Base-by-base conservation (phyloP, 2,329 filamentous ascomycete species). In the Sordariomycetes sp. region DNA sequence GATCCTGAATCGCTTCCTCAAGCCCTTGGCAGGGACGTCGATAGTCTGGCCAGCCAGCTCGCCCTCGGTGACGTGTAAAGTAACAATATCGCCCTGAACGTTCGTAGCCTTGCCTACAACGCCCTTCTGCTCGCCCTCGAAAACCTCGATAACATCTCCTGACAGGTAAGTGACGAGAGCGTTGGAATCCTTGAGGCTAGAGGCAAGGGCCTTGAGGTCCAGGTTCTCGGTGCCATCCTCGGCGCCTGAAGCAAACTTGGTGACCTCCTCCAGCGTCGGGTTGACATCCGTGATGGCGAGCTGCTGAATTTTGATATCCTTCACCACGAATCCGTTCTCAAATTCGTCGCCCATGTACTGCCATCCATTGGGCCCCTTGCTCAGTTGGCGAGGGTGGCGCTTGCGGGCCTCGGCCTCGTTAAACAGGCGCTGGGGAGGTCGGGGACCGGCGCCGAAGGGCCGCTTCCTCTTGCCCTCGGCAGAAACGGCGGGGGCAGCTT, bases 111-210 rank as follows among this genome's bases (percentile, higher is more conserved):
- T 90, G 65, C 94, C 94, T 35, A 89, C 78, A 15, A 97, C 87
- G 56, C 94, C 94, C 66, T 87, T 90, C 67, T 99, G 94, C 72
- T 99, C 94, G 62, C 94, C 94, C 58, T 91, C 85, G 69, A 91
- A 97, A 51, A 99, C 90, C 70, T 97, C 92, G 24, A 99, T 91
- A n/a, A 91, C 84, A 68, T 99, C 94, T 36, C 95, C 95, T 2
- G 91, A 89, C 5, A 95, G 80, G 65, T 96, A 99, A 3, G 87
- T 86, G 36, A 91, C 86, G 60, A 87, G 87, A 10, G 85, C 83
- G 59, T 87, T 88, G 62, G 84, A 87, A 59, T 89, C 88, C 67
- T 95, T 96, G 57, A 97, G 76, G 62, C 90, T 96, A 54, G 90
- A 88, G 10, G 92, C 90, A 56, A 99, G 78, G 1, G 92, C 90